Percentiles rank a stretch among this genome's conserved stretches.
These are phyloP conservation scores for Panaeolus cyanescens DNA, from an alignment of 768 basidiomycete genomes.

Conservation along the genomic window DNA sequence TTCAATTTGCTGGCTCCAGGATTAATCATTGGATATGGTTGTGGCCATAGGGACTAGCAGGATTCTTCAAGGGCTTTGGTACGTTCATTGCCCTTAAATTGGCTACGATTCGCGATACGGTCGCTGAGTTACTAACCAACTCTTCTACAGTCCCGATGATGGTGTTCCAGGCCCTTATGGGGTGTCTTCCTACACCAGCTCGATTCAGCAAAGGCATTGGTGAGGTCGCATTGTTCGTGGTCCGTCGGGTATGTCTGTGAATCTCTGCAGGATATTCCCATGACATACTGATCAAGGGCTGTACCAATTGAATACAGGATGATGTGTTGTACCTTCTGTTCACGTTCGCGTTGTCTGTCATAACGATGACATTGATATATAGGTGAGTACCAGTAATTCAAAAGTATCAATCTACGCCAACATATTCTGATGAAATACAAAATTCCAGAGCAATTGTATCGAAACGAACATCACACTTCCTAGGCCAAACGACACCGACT, in stretches of 20 bases:
- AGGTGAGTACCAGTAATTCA: not conserved
- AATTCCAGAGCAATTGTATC: not conserved
- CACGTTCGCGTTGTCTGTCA: not conserved
- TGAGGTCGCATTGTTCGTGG: slow-evolving; percentile 61
- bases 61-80: slow-evolving; percentile 82
- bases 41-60: slow-evolving; percentile 53
- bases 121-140: slow-evolving; percentile 41
- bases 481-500: not conserved
- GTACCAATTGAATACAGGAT: not conserved
- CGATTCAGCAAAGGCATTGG: slow-evolving; percentile 64
- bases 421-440: not conserved
- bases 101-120: not conserved
- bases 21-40: not conserved
- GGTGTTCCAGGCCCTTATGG: slow-evolving; percentile 56
- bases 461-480: not conserved
- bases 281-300: not conserved
- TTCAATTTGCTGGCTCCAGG: not conserved
- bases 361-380: not conserved
- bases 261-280: slow-evolving; percentile 33
- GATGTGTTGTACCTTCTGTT: not conserved
- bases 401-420: not conserved
- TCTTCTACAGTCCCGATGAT: slow-evolving; percentile 51
- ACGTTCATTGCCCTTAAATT: slow-evolving; percentile 16
- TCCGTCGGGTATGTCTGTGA: slow-evolving; percentile 68
- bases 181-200: slow-evolving; percentile 50